Conservation (phyloP, 1,139 yeast species). For the Ogataea hybrid region DNA sequence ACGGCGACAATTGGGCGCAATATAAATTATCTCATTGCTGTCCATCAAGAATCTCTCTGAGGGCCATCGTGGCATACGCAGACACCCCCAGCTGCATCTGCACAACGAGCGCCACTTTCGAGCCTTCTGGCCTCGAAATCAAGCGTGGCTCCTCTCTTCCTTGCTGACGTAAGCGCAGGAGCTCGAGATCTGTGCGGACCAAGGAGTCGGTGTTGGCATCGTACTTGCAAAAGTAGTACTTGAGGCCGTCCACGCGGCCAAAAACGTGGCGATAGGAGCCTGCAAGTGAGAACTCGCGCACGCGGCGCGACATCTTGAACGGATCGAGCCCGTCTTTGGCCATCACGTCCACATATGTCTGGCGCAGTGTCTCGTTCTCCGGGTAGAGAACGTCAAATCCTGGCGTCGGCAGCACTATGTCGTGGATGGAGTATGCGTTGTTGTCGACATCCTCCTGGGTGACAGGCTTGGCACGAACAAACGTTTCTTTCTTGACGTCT, state of each 20-base stretch:
- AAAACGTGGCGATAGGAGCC: conserved; percentile 87
- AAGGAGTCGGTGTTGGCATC: conserved; percentile 63
- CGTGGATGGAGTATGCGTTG: conserved; percentile 66
- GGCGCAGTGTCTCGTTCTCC: conserved; percentile 53
- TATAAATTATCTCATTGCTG: conserved; percentile 14
- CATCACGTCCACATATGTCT: conserved; percentile 74
- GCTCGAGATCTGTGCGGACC: conserved; percentile 78
- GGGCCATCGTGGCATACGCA: conserved; percentile 97
- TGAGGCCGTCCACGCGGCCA: conserved; percentile 62
- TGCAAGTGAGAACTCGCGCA: conserved; percentile 84
- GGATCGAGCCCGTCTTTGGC: conserved; percentile 81
- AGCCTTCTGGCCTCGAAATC: conserved; percentile 43
- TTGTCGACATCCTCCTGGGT: conserved; percentile 69
- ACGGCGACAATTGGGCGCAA: conserved; percentile 6
- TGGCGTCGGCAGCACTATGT: conserved; percentile 90
- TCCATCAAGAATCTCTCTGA: conserved; percentile 62
- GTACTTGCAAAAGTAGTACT: conserved; percentile 65
- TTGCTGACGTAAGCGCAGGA: conserved; percentile 44
- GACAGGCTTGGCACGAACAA: conserved; percentile 63
- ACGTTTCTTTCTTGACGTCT: conserved; percentile 56
- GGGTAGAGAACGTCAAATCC: conserved; percentile 91
- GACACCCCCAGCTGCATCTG: conserved; percentile 80
- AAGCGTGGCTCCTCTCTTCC: conserved; percentile 31
- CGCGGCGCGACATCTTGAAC: conserved; percentile 75
- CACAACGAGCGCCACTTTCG: conserved; percentile 67